These are phyloP conservation scores for Epichloe uncinata DNA, from an alignment of 2,329 filamentous ascomycete genomes.

Conservation along the genomic window DNA sequence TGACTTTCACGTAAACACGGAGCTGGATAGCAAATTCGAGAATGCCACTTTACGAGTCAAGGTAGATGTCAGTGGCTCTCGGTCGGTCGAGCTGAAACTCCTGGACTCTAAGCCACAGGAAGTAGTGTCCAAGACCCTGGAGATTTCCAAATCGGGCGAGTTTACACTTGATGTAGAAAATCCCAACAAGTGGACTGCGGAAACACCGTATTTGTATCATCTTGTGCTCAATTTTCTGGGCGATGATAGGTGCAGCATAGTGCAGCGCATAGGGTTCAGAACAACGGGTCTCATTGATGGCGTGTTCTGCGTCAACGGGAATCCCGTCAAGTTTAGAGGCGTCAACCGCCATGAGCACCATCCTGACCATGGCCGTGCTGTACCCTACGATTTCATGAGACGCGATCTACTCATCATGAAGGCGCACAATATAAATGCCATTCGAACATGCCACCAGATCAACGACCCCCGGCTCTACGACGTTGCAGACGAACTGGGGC, in stretches of 20 bases:
- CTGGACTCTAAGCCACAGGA: conserved; percentile 19
- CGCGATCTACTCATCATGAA: conserved; percentile 55
- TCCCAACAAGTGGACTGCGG: conserved; percentile 55
- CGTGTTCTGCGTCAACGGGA: conserved; percentile 51
- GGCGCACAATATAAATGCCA: conserved; percentile 53
- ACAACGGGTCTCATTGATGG: conserved; percentile 46
- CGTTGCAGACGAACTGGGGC: conserved; percentile 47
- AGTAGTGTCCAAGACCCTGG: conserved; percentile 14
- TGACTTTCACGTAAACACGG: conserved; percentile 42
- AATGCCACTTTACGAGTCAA: conserved; percentile 38
- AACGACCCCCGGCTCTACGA: conserved; percentile 48
- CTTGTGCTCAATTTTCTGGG: conserved; percentile 25
- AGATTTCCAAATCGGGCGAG: conserved; percentile 22
- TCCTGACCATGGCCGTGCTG: conserved; percentile 45
- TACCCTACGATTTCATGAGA: conserved; percentile 47
- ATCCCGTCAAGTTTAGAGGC: conserved; percentile 50
- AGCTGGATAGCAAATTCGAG: conserved; percentile 39
- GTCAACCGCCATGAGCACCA: conserved; percentile 62
- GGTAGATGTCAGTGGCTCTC: conserved; percentile 27
- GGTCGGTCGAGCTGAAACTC: conserved; percentile 20
- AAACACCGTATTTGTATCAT: conserved; percentile 50
- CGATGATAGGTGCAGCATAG: conserved; percentile 20
- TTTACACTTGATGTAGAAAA: conserved; percentile 28
- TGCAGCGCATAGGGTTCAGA: conserved; percentile 51
- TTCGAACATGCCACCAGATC: conserved; percentile 55